Evolutionary conservation across 805 yeast species (phyloP), one percentile per base, ranked within the genome.

Genomic region (Debaryomyces hansenii): DNA sequence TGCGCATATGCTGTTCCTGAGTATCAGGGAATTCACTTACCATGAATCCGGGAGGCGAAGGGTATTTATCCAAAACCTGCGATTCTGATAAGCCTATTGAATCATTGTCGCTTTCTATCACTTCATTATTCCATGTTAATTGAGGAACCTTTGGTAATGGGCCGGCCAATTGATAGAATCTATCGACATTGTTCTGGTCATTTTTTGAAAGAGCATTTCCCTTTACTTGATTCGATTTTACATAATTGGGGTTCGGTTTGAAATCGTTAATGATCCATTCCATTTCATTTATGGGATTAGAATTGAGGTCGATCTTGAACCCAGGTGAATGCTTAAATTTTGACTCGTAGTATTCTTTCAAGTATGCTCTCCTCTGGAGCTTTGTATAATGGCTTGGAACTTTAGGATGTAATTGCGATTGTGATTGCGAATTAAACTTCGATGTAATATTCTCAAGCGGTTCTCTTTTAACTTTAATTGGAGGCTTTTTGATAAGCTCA

Each of bases 1-100:
- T 55, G 20, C 70, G 47, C 20, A 56, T 48, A 32, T 28, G 40
- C 16, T 46, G 56, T 45, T 69, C 74, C 44, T 67, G 72, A 1
- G 71, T 67, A 33, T 54, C 52, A 5, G 70, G 71, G 44, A 70
- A 70, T 38, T 66, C 71, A 16, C 70, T 68, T 15, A 53, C 51
- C 72, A 69, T 69, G 48, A 64, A 70, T 14, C 74, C 74, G 2
- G 74, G 73, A 2, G 75, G 75, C 4, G 69, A 62, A 44, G 68
- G 67, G 40, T 67, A 62, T 48, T 64, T 65, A 49, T 69, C 73
- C 54, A 59, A 67, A 7, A 68, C 51, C 52, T 70, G 75, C 53
- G 62, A 39, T 18, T 39, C 42, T 10, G 42, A 39, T 12, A 39
- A 21, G 2, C n/a, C 42, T n/a, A 24, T 4, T 15, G 20, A 45